Percentiles rank a stretch among this genome's conserved stretches.
Conservation (phyloP, 2,329 filamentous ascomycete species). For the Xylariaceae sp. region DNA sequence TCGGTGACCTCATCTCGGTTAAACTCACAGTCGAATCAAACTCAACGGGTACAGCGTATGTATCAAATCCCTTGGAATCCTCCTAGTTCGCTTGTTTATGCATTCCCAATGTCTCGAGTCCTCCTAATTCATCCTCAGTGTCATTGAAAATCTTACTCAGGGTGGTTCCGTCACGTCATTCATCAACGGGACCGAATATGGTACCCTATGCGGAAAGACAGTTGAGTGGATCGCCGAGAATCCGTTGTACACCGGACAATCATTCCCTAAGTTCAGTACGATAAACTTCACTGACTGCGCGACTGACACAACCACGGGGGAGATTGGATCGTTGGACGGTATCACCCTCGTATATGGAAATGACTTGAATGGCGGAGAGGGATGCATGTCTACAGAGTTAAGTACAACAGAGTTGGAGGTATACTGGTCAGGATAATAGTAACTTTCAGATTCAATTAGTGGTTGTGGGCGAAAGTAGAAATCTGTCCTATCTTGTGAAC, state of each 20-base stretch:
- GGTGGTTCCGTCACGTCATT: background rate
- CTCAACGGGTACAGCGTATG: background rate
- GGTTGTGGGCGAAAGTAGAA: background rate
- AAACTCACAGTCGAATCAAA: background rate
- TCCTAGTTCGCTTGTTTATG: background rate
- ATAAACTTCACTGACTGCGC: background rate
- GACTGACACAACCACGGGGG: background rate
- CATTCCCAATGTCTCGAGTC: background rate
- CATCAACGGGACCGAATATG: background rate
- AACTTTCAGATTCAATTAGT: background rate
- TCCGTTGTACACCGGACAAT: background rate
- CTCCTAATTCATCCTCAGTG: background rate
- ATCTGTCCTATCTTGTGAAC: too few relatives aligned
- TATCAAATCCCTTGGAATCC: background rate
- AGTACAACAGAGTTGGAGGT: background rate
- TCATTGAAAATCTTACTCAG: background rate
- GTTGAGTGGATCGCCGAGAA: background rate
- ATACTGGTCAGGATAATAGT: background rate
- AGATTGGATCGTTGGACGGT: background rate
- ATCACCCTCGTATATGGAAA: background rate
- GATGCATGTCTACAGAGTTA: background rate
- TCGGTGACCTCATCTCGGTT: background rate
- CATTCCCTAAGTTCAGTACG: background rate
- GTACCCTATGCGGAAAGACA: background rate
- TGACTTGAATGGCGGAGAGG: background rate